Conservation (phyloP, 169 alveolate species). For the Plasmodium adleri region DNA sequence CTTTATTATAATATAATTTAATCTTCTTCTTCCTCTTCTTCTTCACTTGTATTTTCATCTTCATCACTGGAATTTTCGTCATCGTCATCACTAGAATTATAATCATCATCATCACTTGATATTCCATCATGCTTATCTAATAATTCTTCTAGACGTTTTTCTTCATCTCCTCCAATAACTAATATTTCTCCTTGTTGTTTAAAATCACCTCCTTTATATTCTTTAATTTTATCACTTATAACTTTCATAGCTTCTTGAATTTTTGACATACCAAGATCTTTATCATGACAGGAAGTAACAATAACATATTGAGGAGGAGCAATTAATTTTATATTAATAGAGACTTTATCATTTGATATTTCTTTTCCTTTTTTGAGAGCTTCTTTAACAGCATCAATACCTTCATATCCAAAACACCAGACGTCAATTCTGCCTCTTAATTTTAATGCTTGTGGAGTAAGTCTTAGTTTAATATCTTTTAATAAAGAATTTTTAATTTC, state of each 20-base stretch:
- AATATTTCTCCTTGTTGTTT: slow-evolving; percentile 90
- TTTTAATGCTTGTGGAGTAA: slow-evolving; percentile 93
- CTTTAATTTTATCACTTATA: slow-evolving; percentile 87
- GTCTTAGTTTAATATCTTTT: slow-evolving; percentile 89
- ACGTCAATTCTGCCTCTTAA: slow-evolving; percentile 94
- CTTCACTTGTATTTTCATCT: slow-evolving; percentile 85
- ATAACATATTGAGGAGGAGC: slow-evolving; percentile 95
- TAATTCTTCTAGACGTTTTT: slow-evolving; percentile 87
- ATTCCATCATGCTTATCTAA: slow-evolving; percentile 83
- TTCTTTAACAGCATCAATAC: slow-evolving; percentile 97
- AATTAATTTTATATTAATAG: slow-evolving; percentile 90
- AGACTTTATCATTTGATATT: slow-evolving; percentile 71
- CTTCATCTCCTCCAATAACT: slow-evolving; percentile 93
- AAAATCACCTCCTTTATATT: slow-evolving; percentile 92
- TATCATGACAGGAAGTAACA: slow-evolving; percentile 92
- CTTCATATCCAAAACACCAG: slow-evolving; percentile 96
- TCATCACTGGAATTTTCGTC: slow-evolving; percentile 92
- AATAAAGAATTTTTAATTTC: slow-evolving; percentile 89
- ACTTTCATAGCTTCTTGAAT: slow-evolving; percentile 88
- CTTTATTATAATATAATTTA: neutral
- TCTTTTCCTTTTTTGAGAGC: slow-evolving; percentile 89
- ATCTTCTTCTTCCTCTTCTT: slow-evolving; percentile 85
- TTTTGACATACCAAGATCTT: slow-evolving; percentile 89
- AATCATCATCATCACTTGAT: slow-evolving; percentile 84
- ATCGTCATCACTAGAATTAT: slow-evolving; percentile 89